Conservation (phyloP, 202 grass and related monocot species). For the Schoenoplectus triqueter region DNA sequence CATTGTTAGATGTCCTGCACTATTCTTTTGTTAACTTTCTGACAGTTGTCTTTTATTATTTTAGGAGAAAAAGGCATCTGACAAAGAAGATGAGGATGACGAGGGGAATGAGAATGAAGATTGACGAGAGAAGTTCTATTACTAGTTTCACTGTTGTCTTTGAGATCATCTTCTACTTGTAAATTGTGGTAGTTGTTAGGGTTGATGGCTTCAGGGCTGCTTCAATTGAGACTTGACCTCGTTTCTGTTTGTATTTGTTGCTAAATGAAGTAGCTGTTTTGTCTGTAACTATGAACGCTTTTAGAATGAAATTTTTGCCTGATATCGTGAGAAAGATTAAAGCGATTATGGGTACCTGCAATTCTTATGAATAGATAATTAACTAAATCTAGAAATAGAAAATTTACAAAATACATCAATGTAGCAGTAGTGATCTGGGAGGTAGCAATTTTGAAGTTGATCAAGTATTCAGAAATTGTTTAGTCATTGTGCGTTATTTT, state of each 20-base stretch:
- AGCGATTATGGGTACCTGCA: background rate
- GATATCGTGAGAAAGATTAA: background rate
- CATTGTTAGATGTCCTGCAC: background rate
- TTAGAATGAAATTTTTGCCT: background rate
- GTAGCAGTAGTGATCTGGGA: background rate
- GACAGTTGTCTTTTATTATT: background rate
- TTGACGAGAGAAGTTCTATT: background rate
- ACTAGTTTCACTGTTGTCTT: background rate
- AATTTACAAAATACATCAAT: background rate
- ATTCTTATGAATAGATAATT: background rate
- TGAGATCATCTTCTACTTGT: constrained; percentile 15
- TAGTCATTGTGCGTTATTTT: background rate
- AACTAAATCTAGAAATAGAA: background rate
- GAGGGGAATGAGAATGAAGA: constrained; percentile 32
- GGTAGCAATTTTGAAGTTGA: background rate
- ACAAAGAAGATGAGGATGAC: constrained; percentile 36
- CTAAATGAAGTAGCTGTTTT: too few species aligned
- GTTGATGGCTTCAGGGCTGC: too few species aligned
- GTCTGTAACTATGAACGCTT: background rate
- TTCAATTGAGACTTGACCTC: too few species aligned
- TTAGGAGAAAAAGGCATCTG: constrained; percentile 28
- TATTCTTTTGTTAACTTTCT: background rate
- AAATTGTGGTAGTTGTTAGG: constrained; percentile 38
- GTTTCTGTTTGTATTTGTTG: too few species aligned
- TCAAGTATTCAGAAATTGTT: background rate